Evolutionary conservation across 2,329 filamentous ascomycete species (phyloP), one percentile per base, ranked within the genome.

Genomic region (Sporothrix pseudoabietina): DNA sequence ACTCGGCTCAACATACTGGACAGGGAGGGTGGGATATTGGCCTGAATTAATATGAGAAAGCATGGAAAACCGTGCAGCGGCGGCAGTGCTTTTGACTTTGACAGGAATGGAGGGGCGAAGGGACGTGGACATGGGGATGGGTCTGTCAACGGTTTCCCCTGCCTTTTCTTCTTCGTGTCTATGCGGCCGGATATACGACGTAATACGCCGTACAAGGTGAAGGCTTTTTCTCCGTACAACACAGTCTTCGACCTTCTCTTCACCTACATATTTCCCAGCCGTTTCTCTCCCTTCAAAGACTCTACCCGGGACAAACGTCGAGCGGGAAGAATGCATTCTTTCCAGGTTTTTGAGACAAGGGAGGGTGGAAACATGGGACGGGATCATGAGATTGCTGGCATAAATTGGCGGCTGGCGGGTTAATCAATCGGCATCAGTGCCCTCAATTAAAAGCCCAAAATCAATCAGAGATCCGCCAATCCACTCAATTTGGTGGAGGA

Each of bases 21-120:
- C n/a, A 68, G 41, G 22, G 22, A 66, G 63, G 26, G 14, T 54
- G 52, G 22, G 5, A 49, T n/a, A n/a, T 35, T 35, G 4, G 9
- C 19, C 4, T 30, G 16, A n/a, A 14, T 22, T 35, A 39, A 35
- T 39, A 39, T 22, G 47, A 22, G 19, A 69, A 52, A 32, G 19
- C 19, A 39, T 22, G 41, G 47, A 26, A 52, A 54, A 9, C 2
- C 61, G 22, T 22, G 35, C 39, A 39, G n/a, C 61, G 35, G 39
- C 35, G 61, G n/a, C n/a, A 65, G 61, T 65, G n/a, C 61, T 44
- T 26, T 26, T 44, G n/a, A 44, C 61, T 26, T 63, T 55, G 59
- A 41, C 14, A 68, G 65, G 30, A 69, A 69, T 52, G 47, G 47
- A 69, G 41, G 61, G 41, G 39, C 7, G 39, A 47, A 65, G 35